These are phyloP conservation scores for Lachancea cidri DNA, from an alignment of 805 yeast genomes.

Conservation along the genomic window DNA sequence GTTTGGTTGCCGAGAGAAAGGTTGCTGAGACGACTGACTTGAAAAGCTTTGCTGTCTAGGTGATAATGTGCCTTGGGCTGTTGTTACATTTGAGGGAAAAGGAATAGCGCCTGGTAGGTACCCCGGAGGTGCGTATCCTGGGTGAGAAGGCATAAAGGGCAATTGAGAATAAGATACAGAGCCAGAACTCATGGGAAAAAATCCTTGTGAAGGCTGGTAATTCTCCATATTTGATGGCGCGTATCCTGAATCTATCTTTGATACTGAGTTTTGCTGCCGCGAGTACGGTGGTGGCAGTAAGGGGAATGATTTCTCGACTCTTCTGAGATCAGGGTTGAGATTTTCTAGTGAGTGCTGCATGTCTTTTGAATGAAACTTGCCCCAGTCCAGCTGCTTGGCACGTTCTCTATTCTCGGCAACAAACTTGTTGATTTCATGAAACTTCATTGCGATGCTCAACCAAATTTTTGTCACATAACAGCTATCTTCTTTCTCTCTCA, in stretches of 20 bases:
- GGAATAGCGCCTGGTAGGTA: not conserved
- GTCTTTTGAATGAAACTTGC: not conserved
- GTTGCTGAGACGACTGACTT: not conserved
- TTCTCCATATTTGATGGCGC: not conserved
- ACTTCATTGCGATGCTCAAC: slow-evolving; percentile 7
- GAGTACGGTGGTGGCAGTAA: slow-evolving; percentile 2
- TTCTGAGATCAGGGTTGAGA: not conserved
- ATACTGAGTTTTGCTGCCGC: not conserved
- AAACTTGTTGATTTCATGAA: slow-evolving; percentile 7
- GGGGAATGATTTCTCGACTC: slow-evolving; percentile 2
- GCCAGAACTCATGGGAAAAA: not conserved
- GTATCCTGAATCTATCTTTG: not conserved
- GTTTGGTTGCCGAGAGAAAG: not conserved
- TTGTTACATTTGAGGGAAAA: not conserved
- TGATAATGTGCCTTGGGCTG: not conserved
- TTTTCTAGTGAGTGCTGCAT: not conserved
- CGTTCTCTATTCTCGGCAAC: slow-evolving; percentile 4
- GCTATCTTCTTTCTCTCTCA: slow-evolving; percentile 5
- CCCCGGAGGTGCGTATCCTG: not conserved
- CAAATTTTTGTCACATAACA: slow-evolving; percentile 7
- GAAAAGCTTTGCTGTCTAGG: not conserved
- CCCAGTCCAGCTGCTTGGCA: slow-evolving; percentile 2
- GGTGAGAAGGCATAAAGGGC: not conserved
- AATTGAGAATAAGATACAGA: not conserved
- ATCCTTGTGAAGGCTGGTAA: not conserved